phyloP scores from a whole-genome alignment of 2,329 filamentous ascomycete genomes.

The Tolypocladium ovalisporum region DNA sequence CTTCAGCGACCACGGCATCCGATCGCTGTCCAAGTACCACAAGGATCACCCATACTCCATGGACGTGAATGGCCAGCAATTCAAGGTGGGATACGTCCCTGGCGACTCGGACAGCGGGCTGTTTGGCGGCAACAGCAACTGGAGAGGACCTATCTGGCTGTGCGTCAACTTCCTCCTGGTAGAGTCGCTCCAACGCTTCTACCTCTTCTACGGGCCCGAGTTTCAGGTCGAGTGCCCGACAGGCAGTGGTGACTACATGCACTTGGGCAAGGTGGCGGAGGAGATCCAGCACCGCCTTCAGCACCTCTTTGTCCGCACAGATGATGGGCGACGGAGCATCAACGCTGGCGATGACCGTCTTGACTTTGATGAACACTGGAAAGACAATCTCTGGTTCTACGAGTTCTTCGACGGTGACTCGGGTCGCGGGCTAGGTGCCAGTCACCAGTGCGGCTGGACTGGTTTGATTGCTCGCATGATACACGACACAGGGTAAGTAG shows the following conservation, averaged over 20 bases:
- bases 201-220: slow-evolving; percentile 85
- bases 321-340: slow-evolving; percentile 79
- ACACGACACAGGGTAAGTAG: slow-evolving; percentile 82
- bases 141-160: slow-evolving; percentile 92
- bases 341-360: slow-evolving; percentile 76
- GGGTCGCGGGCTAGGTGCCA: slow-evolving; percentile 80
- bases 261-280: slow-evolving; percentile 86
- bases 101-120: slow-evolving; percentile 94
- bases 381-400: slow-evolving; percentile 77
- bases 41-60: slow-evolving; percentile 85
- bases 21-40: slow-evolving; percentile 85
- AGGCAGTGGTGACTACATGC: slow-evolving; percentile 89
- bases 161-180: slow-evolving; percentile 93
- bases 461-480: slow-evolving; percentile 94
- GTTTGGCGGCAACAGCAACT: slow-evolving; percentile 96
- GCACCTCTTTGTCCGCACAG: slow-evolving; percentile 75
- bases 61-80: slow-evolving; percentile 87
- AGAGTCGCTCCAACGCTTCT: slow-evolving; percentile 89
- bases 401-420: slow-evolving; percentile 95
- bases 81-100: slow-evolving; percentile 79
- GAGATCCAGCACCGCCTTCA: slow-evolving; percentile 91
- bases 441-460: slow-evolving; percentile 95
- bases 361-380: slow-evolving; percentile 89
- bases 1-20: slow-evolving; percentile 78
- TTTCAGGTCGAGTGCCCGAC: slow-evolving; percentile 90